Conservation (phyloP, 1,284 basidiomycete genomes). For the Ganoderma lucidum region DNA sequence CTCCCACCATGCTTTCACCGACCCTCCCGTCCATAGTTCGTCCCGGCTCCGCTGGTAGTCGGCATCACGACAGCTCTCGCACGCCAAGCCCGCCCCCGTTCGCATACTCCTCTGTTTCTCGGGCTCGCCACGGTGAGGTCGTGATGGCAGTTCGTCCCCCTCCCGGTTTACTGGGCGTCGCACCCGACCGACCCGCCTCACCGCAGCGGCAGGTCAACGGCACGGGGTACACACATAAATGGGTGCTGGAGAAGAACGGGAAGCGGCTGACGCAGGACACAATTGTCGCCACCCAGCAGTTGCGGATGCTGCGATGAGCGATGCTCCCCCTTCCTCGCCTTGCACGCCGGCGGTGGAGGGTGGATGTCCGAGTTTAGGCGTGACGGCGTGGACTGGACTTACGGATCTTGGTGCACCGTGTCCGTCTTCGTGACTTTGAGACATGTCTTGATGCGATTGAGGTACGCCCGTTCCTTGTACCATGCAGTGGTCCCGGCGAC, state of each 20-base stretch:
- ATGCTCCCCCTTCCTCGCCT: background rate
- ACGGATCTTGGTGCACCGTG: background rate
- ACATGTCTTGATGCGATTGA: background rate
- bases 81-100: background rate
- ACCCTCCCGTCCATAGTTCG: background rate
- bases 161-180: background rate
- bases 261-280: slow-evolving; percentile 32
- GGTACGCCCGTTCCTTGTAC: background rate
- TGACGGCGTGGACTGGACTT: background rate
- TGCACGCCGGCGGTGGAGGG: background rate
- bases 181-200: background rate
- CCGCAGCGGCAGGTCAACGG: slow-evolving; percentile 7
- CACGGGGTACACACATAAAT: slow-evolving; percentile 24
- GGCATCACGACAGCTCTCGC: background rate
- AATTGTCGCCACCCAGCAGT: slow-evolving; percentile 25
- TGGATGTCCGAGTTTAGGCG: background rate
- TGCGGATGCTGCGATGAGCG: slow-evolving; percentile 33
- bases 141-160: slow-evolving; percentile 1
- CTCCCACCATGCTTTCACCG: slow-evolving; percentile 9
- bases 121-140: slow-evolving; percentile 4
- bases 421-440: background rate
- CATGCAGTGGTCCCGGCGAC: background rate
- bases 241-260: slow-evolving; percentile 34
- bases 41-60: background rate
- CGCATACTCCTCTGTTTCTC: background rate